Base-by-base conservation (phyloP, 2,329 filamentous ascomycete genomes). In the Zymoseptoria passerinii region DNA sequence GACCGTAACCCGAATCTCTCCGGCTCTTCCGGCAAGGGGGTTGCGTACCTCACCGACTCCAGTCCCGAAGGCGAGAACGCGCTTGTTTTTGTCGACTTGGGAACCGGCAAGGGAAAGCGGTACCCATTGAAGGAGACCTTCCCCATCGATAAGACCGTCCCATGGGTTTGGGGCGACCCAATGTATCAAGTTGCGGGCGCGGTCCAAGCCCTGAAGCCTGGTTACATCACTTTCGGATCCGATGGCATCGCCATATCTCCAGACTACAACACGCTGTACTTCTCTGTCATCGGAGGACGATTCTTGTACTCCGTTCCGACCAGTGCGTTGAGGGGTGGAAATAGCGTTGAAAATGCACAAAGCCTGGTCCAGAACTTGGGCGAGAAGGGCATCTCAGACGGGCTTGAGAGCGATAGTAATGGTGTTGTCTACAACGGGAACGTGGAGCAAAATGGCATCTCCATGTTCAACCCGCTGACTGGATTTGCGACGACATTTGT, bases 31-130 rank as follows among this genome's bases (percentile, higher is more conserved):
- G 35, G 35, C 35, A 40, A 40, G 5, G 35, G 35, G 4, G 64
- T 79, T 10, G 77, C 76, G 0, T 81, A 81, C 63, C 77, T 80
- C 63, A 79, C 77, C n/a, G 78, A 80, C 62, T 75, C 72, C 44
- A 74, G 70, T 49, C 65, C 64, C 35, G 75, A 78, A 63, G 77
- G 78, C 23, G 73, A 74, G 23, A 78, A 76, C 56, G 78, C 72
- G 1, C 74, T 80, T 53, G 69, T 80, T 57, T 67, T 77, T 16
- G 77, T 79, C 49, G 77, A 80, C 56, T 72, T 79, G 2, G 75
- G 72, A 7, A 73, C 73, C 0, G 76, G 76, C 1, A 72, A 77
- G 55, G 72, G 72, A 55, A 79, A 75, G 74, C 68, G 77, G 3
- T 76, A 78, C 58, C 78, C 80, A 58, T 69, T 80, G 10, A 72